Percentiles rank a stretch among this genome's conserved stretches.
Evolutionary conservation across 139 green algal genomes (phyloP).

Genomic region (Chlamydomonas sp.): DNA sequence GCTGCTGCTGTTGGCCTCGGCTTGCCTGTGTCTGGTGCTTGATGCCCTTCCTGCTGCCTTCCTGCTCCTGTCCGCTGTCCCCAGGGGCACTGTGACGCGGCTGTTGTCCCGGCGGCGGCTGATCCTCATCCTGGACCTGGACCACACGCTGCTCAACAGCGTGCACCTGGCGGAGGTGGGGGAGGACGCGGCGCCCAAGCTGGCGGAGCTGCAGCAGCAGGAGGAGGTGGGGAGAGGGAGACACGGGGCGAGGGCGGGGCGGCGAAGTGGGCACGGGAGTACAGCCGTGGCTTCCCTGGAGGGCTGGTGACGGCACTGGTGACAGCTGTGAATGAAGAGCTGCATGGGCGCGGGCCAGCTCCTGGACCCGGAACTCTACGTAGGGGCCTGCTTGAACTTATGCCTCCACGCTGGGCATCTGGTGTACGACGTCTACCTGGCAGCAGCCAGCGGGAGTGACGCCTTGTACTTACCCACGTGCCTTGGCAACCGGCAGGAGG

Average conservation of each 20-base stretch:
- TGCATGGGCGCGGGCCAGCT: no score
- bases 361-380: no score
- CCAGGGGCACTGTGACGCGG: conserved; percentile 21
- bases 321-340: no score
- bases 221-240: background rate
- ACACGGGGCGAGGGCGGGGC: background rate
- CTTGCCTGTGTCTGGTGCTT: background rate
- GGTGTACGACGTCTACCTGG: no score
- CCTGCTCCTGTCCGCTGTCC: background rate
- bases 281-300: background rate
- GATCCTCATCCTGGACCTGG: conserved; percentile 92
- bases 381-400: no score
- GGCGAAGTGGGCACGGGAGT: background rate
- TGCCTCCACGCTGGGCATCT: no score
- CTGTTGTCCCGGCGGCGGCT: conserved; percentile 59
- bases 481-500: background rate
- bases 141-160: conserved; percentile 96
- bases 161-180: conserved; percentile 51
- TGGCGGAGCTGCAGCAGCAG: background rate
- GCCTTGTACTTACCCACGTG: background rate
- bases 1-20: no score
- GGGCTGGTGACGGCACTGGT: no score
- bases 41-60: background rate
- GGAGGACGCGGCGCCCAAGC: background rate
- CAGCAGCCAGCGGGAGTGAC: no score